These are phyloP conservation scores for Ormosia semicastrata DNA, from an alignment of 306 rosid genomes.

Conservation along the genomic window DNA sequence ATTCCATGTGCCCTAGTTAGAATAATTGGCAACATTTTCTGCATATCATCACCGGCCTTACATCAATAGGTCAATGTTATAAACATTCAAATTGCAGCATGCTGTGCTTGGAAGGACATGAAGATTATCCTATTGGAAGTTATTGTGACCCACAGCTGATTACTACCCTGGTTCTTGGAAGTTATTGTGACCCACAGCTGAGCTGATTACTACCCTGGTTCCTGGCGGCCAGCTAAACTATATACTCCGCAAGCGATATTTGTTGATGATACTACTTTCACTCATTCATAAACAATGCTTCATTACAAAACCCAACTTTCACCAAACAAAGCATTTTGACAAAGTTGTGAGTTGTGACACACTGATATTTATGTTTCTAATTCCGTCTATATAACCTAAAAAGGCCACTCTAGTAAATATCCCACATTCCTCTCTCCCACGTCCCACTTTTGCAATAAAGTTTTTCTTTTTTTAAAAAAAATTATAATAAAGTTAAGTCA, in stretches of 20 bases:
- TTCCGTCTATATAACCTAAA: neutral
- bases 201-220: neutral
- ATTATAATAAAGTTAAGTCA: neutral
- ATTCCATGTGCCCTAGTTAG: constrained; percentile 10
- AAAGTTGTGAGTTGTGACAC: neutral
- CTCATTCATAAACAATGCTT: neutral
- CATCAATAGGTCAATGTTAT: neutral
- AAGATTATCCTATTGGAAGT: neutral
- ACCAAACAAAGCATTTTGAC: neutral
- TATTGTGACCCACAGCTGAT: neutral
- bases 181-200: neutral
- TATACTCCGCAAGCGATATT: neutral
- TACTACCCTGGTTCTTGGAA: neutral
- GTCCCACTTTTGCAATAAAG: neutral
- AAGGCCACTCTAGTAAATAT: neutral
- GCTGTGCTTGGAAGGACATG: neutral
- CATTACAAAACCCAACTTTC: neutral
- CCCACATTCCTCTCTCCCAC: neutral
- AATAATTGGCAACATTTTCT: neutral
- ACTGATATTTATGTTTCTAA: too few relatives aligned
- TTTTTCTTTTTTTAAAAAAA: neutral
- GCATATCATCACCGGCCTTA: neutral
- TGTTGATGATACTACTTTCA: neutral
- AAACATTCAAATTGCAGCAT: neutral
- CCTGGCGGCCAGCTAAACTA: neutral